Conservation (phyloP, 2,329 filamentous ascomycete genomes). For the Ambrosiella beaveri region DNA sequence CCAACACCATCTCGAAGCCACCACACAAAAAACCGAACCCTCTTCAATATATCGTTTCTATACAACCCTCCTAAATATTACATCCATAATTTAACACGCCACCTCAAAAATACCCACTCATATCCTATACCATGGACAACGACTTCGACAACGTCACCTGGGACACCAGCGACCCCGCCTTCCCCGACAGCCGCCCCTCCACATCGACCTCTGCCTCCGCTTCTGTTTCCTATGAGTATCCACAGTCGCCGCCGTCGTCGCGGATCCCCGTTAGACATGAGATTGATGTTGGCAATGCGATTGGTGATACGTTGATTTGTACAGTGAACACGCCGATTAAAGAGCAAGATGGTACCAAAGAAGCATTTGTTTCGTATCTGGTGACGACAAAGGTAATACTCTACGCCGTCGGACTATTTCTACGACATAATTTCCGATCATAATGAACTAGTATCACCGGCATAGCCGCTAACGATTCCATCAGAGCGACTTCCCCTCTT, state of each 20-base stretch:
- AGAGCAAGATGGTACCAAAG: conserved; percentile 91
- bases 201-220: not conserved
- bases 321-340: conserved; percentile 71
- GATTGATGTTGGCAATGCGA: conserved; percentile 9
- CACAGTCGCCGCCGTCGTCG: conserved; percentile 1
- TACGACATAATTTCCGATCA: not conserved
- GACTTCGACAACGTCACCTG: conserved; percentile 72
- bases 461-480: not conserved
- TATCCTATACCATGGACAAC: conserved; percentile 33
- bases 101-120: not conserved
- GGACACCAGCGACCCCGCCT: conserved; percentile 42
- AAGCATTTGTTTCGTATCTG: conserved; percentile 88
- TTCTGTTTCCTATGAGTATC: conserved; percentile 7
- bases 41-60: not conserved
- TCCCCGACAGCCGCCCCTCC: conserved; percentile 12
- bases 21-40: not conserved
- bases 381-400: conserved; percentile 65
- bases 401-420: not conserved
- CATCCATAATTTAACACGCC: not conserved
- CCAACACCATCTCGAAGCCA: too few relatives aligned
- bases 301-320: conserved; percentile 54
- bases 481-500: conserved; percentile 85
- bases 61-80: not conserved
- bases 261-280: conserved; percentile 2
- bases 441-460: not conserved